phyloP scores from a whole-genome alignment of 306 rosid genomes.

The Styphnolobium japonicum region DNA sequence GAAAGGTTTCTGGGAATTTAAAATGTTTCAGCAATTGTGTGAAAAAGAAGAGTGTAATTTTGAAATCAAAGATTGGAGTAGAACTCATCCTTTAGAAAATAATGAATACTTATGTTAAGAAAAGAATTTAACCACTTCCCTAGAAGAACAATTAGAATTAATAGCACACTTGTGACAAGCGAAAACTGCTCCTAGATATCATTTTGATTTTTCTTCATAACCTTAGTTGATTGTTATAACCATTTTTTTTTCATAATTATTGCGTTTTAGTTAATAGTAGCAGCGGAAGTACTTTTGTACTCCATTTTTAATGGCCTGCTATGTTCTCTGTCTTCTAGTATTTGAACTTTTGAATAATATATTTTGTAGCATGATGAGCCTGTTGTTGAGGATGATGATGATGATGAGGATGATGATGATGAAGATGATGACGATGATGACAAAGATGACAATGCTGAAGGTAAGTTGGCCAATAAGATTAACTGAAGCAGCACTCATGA shows the following conservation, averaged over 20 bases:
- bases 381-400: constrained; percentile 75
- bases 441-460: constrained; percentile 68
- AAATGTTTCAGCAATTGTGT: neutral
- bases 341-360: neutral
- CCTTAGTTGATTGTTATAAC: neutral
- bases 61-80: neutral
- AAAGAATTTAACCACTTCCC: neutral
- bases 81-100: neutral
- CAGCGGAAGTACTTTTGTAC: neutral
- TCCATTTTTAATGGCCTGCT: neutral
- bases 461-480: constrained; percentile 38
- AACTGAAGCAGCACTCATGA: neutral
- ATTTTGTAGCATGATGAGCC: constrained; percentile 68
- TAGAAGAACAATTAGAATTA: neutral
- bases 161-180: neutral
- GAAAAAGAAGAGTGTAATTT: neutral
- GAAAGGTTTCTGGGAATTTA: neutral
- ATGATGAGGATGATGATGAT: constrained; percentile 49
- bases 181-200: neutral
- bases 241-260: neutral
- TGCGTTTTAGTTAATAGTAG: neutral
- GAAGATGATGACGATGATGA: constrained; percentile 69
- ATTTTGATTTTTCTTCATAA: neutral
- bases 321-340: neutral
- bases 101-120: neutral